phyloP scores from a whole-genome alignment of 805 yeast genomes.

The Blastobotrys attinorum region DNA sequence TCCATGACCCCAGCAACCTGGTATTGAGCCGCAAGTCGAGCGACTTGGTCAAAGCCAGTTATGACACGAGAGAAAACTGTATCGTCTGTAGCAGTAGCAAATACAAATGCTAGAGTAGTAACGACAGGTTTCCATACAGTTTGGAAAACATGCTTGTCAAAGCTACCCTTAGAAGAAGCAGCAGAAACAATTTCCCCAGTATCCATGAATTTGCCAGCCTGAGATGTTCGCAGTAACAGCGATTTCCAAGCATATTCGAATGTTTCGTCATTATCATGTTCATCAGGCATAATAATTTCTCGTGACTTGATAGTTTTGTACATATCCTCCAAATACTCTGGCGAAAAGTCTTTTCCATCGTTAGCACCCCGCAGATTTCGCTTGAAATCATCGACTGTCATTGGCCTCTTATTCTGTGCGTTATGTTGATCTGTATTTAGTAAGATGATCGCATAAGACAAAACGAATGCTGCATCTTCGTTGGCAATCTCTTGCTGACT shows the following conservation, averaged over 20 bases:
- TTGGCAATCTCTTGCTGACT: constrained; percentile 49
- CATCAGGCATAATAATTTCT: constrained; percentile 97
- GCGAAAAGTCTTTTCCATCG: constrained; percentile 65
- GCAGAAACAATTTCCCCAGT: constrained; percentile 6
- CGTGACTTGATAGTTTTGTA: constrained; percentile 71
- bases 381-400: constrained; percentile 79
- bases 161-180: too few species aligned
- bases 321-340: constrained; percentile 75
- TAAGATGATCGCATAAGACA: constrained; percentile 89
- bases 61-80: constrained; percentile 80
- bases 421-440: constrained; percentile 89
- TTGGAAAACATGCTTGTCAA: constrained; percentile 67
- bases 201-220: constrained; percentile 15
- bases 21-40: constrained; percentile 64
- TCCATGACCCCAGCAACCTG: constrained; percentile 51
- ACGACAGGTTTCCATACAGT: constrained; percentile 57
- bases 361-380: constrained; percentile 75
- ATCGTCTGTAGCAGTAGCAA: constrained; percentile 84
- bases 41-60: constrained; percentile 79
- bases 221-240: constrained; percentile 22
- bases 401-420: constrained; percentile 85
- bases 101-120: constrained; percentile 66
- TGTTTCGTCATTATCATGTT: constrained; percentile 87
- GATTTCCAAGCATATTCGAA: constrained; percentile 63
- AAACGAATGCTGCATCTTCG: constrained; percentile 78